These are phyloP conservation scores for Botryotinia narcissicola DNA, from an alignment of 2,329 filamentous ascomycete species.

Conservation along the genomic window DNA sequence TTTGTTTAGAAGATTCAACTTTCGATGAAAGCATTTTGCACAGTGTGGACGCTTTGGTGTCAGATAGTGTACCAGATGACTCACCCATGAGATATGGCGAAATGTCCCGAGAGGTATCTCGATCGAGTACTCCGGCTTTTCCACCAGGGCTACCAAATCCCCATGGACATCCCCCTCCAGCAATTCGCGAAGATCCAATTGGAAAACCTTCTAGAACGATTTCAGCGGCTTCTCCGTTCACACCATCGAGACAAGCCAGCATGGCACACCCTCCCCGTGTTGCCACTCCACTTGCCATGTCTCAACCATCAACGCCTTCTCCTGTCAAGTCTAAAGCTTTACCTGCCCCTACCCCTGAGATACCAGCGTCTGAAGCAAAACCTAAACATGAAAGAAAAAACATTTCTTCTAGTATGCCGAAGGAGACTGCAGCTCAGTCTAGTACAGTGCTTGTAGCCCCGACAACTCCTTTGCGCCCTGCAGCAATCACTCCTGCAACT, in stretches of 20 bases:
- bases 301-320: conserved; percentile 31
- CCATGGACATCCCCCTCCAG: conserved; percentile 42
- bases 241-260: conserved; percentile 29
- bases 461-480: conserved; percentile 47
- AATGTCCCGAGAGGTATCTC: conserved; percentile 26
- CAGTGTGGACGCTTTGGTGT: conserved; percentile 63
- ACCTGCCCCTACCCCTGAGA: not conserved
- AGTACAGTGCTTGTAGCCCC: conserved; percentile 25
- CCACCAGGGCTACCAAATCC: conserved; percentile 46
- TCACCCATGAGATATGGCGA: conserved; percentile 23
- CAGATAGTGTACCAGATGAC: conserved; percentile 46
- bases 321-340: conserved; percentile 10
- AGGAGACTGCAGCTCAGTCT: conserved; percentile 42
- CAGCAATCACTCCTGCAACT: not conserved
- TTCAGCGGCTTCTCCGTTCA: conserved; percentile 36
- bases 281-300: conserved; percentile 35
- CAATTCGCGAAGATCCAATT: conserved; percentile 29
- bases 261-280: conserved; percentile 29
- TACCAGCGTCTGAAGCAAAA: conserved; percentile 16
- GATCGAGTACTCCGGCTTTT: conserved; percentile 42
- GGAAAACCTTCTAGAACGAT: conserved; percentile 32
- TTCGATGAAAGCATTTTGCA: conserved; percentile 57
- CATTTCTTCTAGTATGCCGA: conserved; percentile 48
- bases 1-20: conserved; percentile 53
- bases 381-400: conserved; percentile 48